Base-by-base conservation (phyloP, 164 flowering plant genomes). In the Paratinospora sagittata region DNA sequence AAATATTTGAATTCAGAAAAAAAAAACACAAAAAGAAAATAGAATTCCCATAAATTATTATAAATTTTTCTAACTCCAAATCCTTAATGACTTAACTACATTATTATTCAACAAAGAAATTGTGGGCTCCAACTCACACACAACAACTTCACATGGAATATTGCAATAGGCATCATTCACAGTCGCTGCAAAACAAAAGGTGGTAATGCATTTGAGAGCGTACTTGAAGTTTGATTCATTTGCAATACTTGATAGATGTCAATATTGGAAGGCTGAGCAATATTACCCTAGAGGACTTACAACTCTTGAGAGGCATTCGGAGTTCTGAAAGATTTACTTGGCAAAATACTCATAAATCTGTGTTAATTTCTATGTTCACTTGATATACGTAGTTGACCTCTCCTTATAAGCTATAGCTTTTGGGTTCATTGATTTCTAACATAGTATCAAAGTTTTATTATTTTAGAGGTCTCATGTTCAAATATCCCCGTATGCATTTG, bases 1-100 rank as follows among this genome's bases (percentile, higher is more conserved):
- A 19, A 55, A 73, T 47, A 27, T 36, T 67, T 34, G 26, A 30
- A 69, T 49, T 33, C 58, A 67, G 39, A 65, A 33, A 6, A 37
- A 39, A 16, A 65, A 12, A 27, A 27, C 45, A 57, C 8, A 14
- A 65, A 13, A 7, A 37, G 12, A 52, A 26, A 47, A 27, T 47
- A 47, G 13, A 30, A 30, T 30, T 30, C 34, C 34, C 34, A 1
- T 1, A 30, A 30, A 30, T 30, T 30, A 2, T 30, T 4, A 30
- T 30, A 30, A 30, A 30, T 30, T 4, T 17, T 17, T 61, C n/a
- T 21, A 61, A 9, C 11, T 10, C 8, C 19, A 26, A 30, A 63
- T 27, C 4, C 16, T 8, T 61, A 8, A 61, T 61, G 23, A 61
- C 10, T 27, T 24, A 27, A 61, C 7, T 3, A 61, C 13, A 27